phyloP scores from a whole-genome alignment of 306 rosid genomes.

The Abrus precatorius region DNA sequence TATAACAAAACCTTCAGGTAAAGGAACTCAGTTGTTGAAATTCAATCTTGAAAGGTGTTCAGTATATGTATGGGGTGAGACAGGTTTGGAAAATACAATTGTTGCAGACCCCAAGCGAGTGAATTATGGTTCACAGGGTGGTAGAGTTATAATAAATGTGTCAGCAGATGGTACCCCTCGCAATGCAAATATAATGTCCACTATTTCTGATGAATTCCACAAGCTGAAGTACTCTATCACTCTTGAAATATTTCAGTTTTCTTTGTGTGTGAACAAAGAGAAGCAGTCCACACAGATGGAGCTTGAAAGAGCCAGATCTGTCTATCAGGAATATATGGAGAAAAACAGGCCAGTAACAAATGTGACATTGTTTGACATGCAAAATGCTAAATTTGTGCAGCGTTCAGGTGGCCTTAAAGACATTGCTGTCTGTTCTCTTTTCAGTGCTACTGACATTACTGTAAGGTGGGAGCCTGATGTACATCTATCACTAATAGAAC shows the following conservation, averaged over 20 bases:
- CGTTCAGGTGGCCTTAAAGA: slow-evolving; percentile 93
- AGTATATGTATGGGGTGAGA: slow-evolving; percentile 78
- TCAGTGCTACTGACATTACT: slow-evolving; percentile 93
- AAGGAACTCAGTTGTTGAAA: slow-evolving; percentile 80
- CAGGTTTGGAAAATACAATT: slow-evolving; percentile 74
- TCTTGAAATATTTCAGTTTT: slow-evolving; percentile 87
- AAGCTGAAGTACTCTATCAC: slow-evolving; percentile 78
- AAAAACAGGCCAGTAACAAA: slow-evolving; percentile 71
- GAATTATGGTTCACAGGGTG: slow-evolving; percentile 97
- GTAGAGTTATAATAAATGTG: slow-evolving; percentile 70
- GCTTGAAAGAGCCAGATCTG: slow-evolving; percentile 91
- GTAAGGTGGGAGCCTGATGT: slow-evolving; percentile 97
- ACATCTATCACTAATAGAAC: slow-evolving; percentile 85
- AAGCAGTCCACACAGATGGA: slow-evolving; percentile 90
- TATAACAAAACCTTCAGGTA: slow-evolving; percentile 76
- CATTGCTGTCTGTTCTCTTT: slow-evolving; percentile 93
- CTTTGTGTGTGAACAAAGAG: slow-evolving; percentile 85
- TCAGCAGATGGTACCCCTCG: slow-evolving; percentile 91
- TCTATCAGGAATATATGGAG: slow-evolving; percentile 85
- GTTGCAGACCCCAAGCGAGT: slow-evolving; percentile 94
- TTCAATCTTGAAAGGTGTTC: slow-evolving; percentile 88
- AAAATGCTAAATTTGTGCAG: slow-evolving; percentile 92
- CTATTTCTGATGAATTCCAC: slow-evolving; percentile 68
- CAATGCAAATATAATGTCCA: slow-evolving; percentile 77
- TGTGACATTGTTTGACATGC: slow-evolving; percentile 88